phyloP scores from a whole-genome alignment of 1,284 basidiomycete genomes.

The Trichosporon ovoides region DNA sequence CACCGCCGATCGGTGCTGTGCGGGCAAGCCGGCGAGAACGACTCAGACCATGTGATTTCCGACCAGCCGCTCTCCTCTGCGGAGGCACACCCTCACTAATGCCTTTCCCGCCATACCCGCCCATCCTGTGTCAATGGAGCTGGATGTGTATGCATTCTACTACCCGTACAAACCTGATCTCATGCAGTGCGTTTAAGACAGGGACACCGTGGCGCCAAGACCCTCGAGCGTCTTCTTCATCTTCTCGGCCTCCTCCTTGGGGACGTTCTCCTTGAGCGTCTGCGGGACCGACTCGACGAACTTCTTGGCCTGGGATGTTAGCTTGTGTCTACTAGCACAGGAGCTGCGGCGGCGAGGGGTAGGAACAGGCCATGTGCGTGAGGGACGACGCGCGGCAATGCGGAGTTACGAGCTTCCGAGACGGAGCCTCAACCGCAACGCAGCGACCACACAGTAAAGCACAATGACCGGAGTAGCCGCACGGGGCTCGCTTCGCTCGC shows the following conservation, averaged over 20 bases:
- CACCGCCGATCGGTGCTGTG: too few species aligned
- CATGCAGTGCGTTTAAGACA: constrained; percentile 42
- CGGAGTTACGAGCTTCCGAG: too few species aligned
- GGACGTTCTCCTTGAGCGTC: constrained; percentile 87
- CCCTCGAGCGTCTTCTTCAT: constrained; percentile 82
- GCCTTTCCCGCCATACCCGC: background rate
- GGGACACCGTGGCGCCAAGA: constrained; percentile 79
- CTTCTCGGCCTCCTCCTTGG: constrained; percentile 98
- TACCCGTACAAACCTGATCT: background rate
- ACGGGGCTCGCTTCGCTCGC: background rate
- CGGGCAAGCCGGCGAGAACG: too few species aligned
- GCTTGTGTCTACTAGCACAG: background rate
- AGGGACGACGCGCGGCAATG: too few species aligned
- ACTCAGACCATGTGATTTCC: too few species aligned
- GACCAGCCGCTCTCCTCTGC: too few species aligned
- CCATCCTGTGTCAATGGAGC: background rate
- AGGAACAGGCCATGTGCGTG: too few species aligned
- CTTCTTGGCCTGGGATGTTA: constrained; percentile 80
- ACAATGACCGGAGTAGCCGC: too few species aligned
- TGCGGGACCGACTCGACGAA: constrained; percentile 96
- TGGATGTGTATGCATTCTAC: constrained; percentile 21
- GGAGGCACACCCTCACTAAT: too few species aligned
- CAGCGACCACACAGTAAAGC: too few species aligned
- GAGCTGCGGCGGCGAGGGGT: background rate
- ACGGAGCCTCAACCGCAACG: too few species aligned